Conservation (phyloP, 306 rosid species). For the Medicago truncatula region DNA sequence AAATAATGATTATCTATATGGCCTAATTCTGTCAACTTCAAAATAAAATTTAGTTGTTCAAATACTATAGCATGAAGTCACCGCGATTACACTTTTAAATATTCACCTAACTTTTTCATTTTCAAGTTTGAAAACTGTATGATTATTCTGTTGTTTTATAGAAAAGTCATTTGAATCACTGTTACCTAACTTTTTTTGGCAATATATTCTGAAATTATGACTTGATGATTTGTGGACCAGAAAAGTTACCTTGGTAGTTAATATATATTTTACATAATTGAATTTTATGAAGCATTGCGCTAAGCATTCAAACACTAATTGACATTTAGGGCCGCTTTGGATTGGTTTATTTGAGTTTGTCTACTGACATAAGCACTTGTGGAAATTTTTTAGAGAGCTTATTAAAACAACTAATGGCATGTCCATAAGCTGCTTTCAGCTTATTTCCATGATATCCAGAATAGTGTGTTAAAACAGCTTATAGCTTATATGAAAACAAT, state of each 20-base stretch:
- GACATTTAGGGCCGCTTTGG: neutral
- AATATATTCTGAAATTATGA: conserved; percentile 39
- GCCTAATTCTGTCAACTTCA: conserved; percentile 52
- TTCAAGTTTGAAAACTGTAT: neutral
- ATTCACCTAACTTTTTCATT: conserved; percentile 42
- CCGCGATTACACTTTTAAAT: conserved; percentile 34
- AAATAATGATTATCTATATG: conserved; percentile 40
- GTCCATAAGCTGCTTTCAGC: neutral
- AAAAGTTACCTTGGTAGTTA: conserved; percentile 37
- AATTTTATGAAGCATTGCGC: conserved; percentile 15
- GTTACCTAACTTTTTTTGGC: conserved; percentile 8
- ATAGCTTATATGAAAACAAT: neutral
- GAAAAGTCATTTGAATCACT: conserved; percentile 38
- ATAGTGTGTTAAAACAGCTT: neutral
- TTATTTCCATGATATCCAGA: neutral
- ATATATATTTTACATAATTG: conserved; percentile 39
- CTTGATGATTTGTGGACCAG: conserved; percentile 28
- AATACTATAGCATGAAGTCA: conserved; percentile 45
- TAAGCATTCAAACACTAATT: conserved; percentile 26
- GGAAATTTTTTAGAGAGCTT: neutral
- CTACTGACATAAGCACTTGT: too few relatives aligned
- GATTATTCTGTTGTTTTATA: conserved; percentile 24
- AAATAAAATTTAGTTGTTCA: conserved; percentile 31
- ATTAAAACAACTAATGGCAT: neutral
- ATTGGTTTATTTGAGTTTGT: too few relatives aligned